Conservation (phyloP, 495 filamentous ascomycete species). For the Daldinia grandis region DNA sequence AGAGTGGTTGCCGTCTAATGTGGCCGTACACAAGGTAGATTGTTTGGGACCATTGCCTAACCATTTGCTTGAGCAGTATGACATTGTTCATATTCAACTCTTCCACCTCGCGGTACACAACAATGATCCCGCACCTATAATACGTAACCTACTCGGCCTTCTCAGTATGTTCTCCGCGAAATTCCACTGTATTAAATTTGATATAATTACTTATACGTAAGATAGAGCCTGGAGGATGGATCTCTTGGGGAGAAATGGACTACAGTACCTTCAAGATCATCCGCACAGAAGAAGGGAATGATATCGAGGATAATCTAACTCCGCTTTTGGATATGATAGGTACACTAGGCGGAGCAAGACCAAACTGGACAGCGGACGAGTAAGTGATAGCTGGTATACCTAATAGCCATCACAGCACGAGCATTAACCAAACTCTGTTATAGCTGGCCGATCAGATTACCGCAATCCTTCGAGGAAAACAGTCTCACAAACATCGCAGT, state of each 20-base stretch:
- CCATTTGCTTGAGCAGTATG: neutral
- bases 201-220: neutral
- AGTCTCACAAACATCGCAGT: neutral
- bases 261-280: conserved; percentile 16
- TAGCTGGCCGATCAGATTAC: neutral
- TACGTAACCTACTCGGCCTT: neutral
- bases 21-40: neutral
- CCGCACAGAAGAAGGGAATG: neutral
- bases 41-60: neutral
- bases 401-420: neutral
- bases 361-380: neutral
- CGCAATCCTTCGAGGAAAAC: neutral
- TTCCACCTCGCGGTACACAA: neutral
- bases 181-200: neutral
- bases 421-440: neutral
- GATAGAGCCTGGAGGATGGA: conserved; percentile 21
- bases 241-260: conserved; percentile 20
- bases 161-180: neutral
- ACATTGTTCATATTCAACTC: neutral
- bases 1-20: neutral
- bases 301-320: neutral
- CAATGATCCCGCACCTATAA: neutral
- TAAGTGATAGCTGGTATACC: neutral
- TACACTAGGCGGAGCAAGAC: neutral
- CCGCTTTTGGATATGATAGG: neutral